A percentile compares a stretch with the other conserved stretches of the same genome.
phyloP scores from a whole-genome alignment of 1,284 basidiomycete species.

The Ganoderma multipileum region DNA sequence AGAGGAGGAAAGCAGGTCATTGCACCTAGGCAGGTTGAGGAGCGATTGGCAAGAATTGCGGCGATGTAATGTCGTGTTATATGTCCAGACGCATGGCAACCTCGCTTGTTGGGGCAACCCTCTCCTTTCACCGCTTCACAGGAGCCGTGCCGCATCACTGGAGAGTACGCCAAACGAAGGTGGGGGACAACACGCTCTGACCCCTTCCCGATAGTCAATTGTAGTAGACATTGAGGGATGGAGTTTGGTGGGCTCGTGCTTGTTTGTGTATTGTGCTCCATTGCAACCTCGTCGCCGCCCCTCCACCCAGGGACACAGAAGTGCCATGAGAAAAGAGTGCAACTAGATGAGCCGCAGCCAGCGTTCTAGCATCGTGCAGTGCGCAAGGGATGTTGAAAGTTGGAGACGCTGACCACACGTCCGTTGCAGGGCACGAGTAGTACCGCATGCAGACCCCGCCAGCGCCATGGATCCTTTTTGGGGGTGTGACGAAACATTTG shows the following conservation, averaged over 20 bases:
- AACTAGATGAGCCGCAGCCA: too few species aligned
- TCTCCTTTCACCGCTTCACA: slow-evolving; percentile 18
- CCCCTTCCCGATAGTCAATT: neutral
- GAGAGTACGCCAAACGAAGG: slow-evolving; percentile 2
- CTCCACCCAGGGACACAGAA: too few species aligned
- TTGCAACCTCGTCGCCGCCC: too few species aligned
- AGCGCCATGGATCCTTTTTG: too few species aligned
- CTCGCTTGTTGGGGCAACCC: slow-evolving; percentile 20
- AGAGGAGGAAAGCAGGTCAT: slow-evolving; percentile 22
- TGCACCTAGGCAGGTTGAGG: neutral
- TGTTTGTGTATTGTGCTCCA: too few species aligned
- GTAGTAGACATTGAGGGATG: neutral
- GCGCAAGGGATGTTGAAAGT: too few species aligned
- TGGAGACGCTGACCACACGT: too few species aligned
- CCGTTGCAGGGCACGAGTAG: too few species aligned
- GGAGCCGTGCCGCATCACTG: slow-evolving; percentile 9
- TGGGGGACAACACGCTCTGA: neutral
- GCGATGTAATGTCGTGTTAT: slow-evolving; percentile 6
- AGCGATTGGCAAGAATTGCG: neutral
- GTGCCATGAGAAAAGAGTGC: too few species aligned
- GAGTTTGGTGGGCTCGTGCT: neutral
- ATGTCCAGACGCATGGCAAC: slow-evolving; percentile 18
- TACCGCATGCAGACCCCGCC: too few species aligned
- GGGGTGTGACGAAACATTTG: too few species aligned
- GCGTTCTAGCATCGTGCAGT: too few species aligned